Percentiles rank a stretch among this genome's conserved stretches.
Conservation (phyloP, 148 eudicot species). For the Hydrangea macrophylla region DNA sequence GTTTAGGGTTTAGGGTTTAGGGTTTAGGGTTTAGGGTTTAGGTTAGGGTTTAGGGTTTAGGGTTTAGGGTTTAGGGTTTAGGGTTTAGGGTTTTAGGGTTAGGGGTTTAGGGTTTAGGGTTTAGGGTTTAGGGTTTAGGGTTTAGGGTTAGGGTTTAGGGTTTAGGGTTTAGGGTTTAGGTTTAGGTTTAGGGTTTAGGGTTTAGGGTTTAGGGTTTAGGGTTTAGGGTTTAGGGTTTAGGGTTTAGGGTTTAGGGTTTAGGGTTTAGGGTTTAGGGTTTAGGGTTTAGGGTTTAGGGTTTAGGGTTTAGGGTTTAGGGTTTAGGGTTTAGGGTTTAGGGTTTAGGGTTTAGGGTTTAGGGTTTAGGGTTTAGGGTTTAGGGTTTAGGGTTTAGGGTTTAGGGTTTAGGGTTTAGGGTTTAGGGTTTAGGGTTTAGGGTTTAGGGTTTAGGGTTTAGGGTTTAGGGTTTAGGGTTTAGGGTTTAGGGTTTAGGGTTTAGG, state of each 20-base stretch:
- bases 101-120: conserved; percentile 22
- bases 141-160: conserved; percentile 18
- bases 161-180: conserved; percentile 20
- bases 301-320: no score
- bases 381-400: conserved; percentile 10
- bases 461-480: no score
- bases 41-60: conserved; percentile 33
- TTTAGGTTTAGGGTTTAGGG: conserved; percentile 10
- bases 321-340: conserved; percentile 4
- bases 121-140: conserved; percentile 17
- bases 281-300: no score
- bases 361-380: conserved; percentile 18
- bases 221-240: no score
- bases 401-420: neutral
- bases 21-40: no score
- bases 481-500: no score
- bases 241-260: no score
- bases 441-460: neutral
- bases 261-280: no score
- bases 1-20: no score
- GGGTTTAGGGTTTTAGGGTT: conserved; percentile 23
- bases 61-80: conserved; percentile 25
- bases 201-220: conserved; percentile 9
- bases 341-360: conserved; percentile 11
- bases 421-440: neutral